Percentiles rank a stretch among this genome's conserved stretches.
Conservation (phyloP, 192 early-diverging fungal species). For the Kappamyces sp. region DNA sequence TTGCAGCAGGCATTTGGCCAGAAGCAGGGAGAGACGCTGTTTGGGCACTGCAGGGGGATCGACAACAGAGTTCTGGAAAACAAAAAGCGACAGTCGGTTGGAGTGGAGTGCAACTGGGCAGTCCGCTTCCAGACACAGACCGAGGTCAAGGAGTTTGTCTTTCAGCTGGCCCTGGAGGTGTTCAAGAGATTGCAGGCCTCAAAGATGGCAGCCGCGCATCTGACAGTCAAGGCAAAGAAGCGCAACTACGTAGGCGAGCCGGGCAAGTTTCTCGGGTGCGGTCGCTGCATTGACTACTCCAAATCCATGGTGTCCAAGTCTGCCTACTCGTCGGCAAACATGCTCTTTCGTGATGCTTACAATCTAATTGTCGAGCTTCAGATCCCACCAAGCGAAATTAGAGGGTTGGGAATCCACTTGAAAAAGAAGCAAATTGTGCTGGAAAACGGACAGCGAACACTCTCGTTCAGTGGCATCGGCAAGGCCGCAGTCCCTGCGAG, state of each 20-base stretch:
- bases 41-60: constrained; percentile 67
- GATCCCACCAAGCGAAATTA: constrained; percentile 24
- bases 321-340: not conserved
- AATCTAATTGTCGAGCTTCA: constrained; percentile 21
- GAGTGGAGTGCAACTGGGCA: constrained; percentile 84
- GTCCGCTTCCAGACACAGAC: constrained; percentile 70
- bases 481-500: too few species aligned
- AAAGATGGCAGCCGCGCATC: constrained; percentile 45
- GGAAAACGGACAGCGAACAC: too few species aligned
- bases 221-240: constrained; percentile 65
- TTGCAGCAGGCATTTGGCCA: constrained; percentile 65
- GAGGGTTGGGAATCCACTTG: constrained; percentile 39
- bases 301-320: constrained; percentile 19
- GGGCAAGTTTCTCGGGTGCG: constrained; percentile 39
- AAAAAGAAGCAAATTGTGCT: not conserved
- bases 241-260: constrained; percentile 44
- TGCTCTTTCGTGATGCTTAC: constrained; percentile 20
- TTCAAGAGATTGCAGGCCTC: constrained; percentile 52
- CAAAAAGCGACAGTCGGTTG: constrained; percentile 68
- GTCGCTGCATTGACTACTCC: constrained; percentile 31
- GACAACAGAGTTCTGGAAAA: constrained; percentile 65
- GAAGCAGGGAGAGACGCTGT: constrained; percentile 63
- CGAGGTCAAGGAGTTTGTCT: constrained; percentile 67
- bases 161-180: constrained; percentile 60
- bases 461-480: too few species aligned